These are phyloP conservation scores for Rubroboletus pulcherrimus DNA, from an alignment of 768 basidiomycete genomes.

Conservation along the genomic window DNA sequence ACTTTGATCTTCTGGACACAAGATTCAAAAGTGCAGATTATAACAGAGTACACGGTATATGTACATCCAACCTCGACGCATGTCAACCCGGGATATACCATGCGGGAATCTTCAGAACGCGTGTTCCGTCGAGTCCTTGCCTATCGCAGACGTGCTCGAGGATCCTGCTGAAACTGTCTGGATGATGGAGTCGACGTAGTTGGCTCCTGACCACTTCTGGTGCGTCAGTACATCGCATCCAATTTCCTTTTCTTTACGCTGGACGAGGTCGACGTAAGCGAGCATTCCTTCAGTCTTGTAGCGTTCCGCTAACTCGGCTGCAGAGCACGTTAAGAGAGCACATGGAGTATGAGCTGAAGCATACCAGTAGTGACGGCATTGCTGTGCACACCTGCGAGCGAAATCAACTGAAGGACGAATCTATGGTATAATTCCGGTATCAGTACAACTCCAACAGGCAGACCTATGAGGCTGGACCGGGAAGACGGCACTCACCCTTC, in stretches of 20 bases:
- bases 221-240: conserved; percentile 89
- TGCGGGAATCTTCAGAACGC: conserved; percentile 47
- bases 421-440: conserved; percentile 34
- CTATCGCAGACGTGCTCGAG: conserved; percentile 78
- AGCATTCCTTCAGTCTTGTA: conserved; percentile 91
- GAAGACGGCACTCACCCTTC: conserved; percentile 55
- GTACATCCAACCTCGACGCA: conserved; percentile 1
- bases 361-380: conserved; percentile 74
- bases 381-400: conserved; percentile 86
- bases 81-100: neutral
- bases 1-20: conserved; percentile 2
- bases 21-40: neutral
- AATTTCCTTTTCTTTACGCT: conserved; percentile 83
- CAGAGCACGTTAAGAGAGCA: conserved; percentile 2
- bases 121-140: conserved; percentile 88
- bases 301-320: conserved; percentile 73
- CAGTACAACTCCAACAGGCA: neutral
- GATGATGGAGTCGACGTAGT: conserved; percentile 85
- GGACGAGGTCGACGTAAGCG: conserved; percentile 86
- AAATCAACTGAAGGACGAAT: conserved; percentile 86
- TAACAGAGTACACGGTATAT: neutral
- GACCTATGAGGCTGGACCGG: neutral
- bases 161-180: conserved; percentile 83
- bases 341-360: conserved; percentile 9
- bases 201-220: conserved; percentile 95